Percentiles rank a stretch among this genome's conserved stretches.
phyloP scores from a whole-genome alignment of 1,284 basidiomycete species.

The Anthracocystis setariae region DNA sequence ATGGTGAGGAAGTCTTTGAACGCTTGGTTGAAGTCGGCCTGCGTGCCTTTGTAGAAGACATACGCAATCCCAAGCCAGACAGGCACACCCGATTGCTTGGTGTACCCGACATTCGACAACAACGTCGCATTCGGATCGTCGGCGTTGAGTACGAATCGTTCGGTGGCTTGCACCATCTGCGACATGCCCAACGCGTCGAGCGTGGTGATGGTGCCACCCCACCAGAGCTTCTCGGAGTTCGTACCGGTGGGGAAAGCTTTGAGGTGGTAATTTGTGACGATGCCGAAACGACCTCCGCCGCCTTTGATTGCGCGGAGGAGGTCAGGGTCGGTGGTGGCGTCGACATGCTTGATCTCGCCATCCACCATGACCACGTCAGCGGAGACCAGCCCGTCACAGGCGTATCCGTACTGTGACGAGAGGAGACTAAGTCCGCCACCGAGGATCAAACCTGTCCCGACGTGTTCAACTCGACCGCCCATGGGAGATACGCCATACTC shows the following conservation, averaged over 20 bases:
- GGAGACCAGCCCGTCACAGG: constrained; percentile 32
- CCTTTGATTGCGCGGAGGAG: constrained; percentile 50
- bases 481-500: constrained; percentile 26
- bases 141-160: constrained; percentile 14
- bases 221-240: constrained; percentile 27
- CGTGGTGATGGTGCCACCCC: constrained; percentile 21
- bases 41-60: constrained; percentile 31
- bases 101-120: constrained; percentile 24
- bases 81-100: constrained; percentile 12
- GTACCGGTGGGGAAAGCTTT: constrained; percentile 20
- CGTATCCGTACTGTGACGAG: constrained; percentile 39
- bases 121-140: constrained; percentile 36
- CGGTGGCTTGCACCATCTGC: constrained; percentile 16
- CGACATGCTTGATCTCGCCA: constrained; percentile 13
- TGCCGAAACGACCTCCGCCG: constrained; percentile 46
- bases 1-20: constrained; percentile 27
- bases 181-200: constrained; percentile 12
- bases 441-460: constrained; percentile 46
- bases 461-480: constrained; percentile 40
- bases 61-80: constrained; percentile 14
- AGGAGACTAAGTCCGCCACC: constrained; percentile 48
- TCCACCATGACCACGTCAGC: constrained; percentile 32
- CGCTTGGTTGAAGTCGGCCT: constrained; percentile 6
- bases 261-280: constrained; percentile 46
- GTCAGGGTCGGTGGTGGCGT: constrained; percentile 6